Evolutionary conservation across 208 protist genomes (phyloP), one percentile per base, ranked within the genome.

Genomic region (Acanthamoeba castellanii): DNA sequence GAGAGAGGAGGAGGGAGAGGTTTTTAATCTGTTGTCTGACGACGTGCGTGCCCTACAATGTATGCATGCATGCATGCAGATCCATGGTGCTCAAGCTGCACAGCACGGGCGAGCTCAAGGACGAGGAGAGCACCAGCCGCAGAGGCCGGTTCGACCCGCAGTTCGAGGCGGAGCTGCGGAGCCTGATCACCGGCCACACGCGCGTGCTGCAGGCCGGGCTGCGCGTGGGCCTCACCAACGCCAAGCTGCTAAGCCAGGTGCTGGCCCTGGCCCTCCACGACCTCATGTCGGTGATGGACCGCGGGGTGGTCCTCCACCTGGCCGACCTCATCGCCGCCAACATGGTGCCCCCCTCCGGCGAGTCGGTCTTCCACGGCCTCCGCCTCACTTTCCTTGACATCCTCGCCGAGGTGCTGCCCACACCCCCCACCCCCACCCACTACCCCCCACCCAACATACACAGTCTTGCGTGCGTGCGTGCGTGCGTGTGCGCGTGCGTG

Each of bases 251-350:
- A n/a, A 97, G 95, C 30, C 92, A 94, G 14, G 96, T 91, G 64
- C 52, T 97, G 30, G 94, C 96, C 9, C n/a, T 96, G 4, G 98
- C 97, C 13, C 37, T 97, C 6, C 34, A 91, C 27, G 96, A 97
- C 50, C 81, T 97, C 30, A 94, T 97, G 42, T 34, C 91, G 18
- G 32, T 97, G 8, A 95, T 96, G 37, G 96, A 97, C 30, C 20
- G 96, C 37, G 96, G 96, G 9, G 59, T 96, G 0, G 87, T 97
- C 20, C 50, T 97, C 11, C 74, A 96, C 30, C 13, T 97, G 20
- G 87, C 68, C 32, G 68, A 76, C 5, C 68, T 76, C 4, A 76
- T 76, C n/a, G 68, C 68, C 68, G 11, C 13, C 68, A 76, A 34
- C 68, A 76, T 76, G 68, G 68, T 76, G 68, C 68, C 68, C 22